Base-by-base conservation (phyloP, 257 asterid species). In the Anisodus acutangulus region DNA sequence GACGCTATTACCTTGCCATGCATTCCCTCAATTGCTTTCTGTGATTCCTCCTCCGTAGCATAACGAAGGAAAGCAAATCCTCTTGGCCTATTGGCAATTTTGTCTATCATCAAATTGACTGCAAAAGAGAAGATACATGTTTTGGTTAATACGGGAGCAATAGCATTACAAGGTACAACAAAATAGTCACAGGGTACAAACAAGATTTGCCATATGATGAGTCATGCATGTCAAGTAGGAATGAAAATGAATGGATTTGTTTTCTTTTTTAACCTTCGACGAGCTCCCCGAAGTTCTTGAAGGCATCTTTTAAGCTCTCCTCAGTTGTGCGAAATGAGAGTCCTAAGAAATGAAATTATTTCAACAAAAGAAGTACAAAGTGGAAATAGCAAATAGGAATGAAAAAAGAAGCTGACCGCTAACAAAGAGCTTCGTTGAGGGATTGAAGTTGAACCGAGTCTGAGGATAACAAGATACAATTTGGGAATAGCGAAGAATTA, bases 41-140 rank as follows among this genome's bases (percentile, higher is more conserved):
- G 89, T 49, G 98, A 93, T 84, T 92, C 97, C 85, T 92, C 98
- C 83, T 89, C 97, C 0, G 93, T 87, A 47, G 91, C 89, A 83
- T 93, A 95, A 57, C 87, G 88, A 72, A 95, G 49, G 87, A 95
- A 95, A 8, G 98, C 98, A 90, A 92, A 93, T 17, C 98, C 98
- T 85, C 94, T 90, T 16, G 98, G 92, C 85, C 98, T 93, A 47
- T 92, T 93, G 11, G 98, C 98, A 67, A 92, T 87, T 82, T 90
- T 92, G 90, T 95, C 98, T 98, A 95, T 95, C 86, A 95, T 94
- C 87, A 95, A 84, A 67, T 92, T 91, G 57, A 95, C 97, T 95
- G 83, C 85, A 85, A 84, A 67, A 47, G 39, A 17, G 17, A 22
- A 76, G 63, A 53, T 76, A 49, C 62, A 26, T 53, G 8, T 7